Evolutionary conservation across 2,329 filamentous ascomycete genomes (phyloP), one percentile per base, ranked within the genome.

Genomic region (Xylaria multiplex): DNA sequence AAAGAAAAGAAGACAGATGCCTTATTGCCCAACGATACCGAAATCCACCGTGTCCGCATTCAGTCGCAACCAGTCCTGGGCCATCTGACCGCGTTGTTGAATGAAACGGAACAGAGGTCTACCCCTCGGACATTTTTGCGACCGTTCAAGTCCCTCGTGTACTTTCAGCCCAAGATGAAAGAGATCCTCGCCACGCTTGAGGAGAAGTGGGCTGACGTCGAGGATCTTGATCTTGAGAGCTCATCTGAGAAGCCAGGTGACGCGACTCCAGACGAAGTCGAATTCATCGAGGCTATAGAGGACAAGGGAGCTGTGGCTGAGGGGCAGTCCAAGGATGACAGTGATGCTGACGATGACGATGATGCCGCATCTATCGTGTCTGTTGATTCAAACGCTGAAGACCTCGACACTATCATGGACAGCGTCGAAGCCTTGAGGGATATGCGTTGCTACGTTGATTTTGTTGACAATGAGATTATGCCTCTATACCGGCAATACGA

Each of bases 361-460:
- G 70, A 75, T 27, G 77, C 79, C 0, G 76, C 76, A 27, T 81
- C 79, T 1, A 60, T 79, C 4, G 56, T 71, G 6, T 80, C 79
- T 0, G 74, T 80, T 1, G 79, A 80, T 63, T 80, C 78, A 0
- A 77, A 79, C 45, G 77, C 74, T 5, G 76, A 77, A 57, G 76
- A 81, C 62, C 70, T 77, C 37, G 77, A 79, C 35, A 67, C 69
- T 2, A 70, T 79, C 59, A 80, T 80, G 77, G 77, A 81, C 56
- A 79, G 77, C 60, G 71, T 76, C 1, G 79, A 81, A 59, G 79
- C 79, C 0, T 72, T 81, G 16, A 70, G 75, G 2, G 79, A 82
- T 64, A 80, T 82, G 77, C 74, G 79, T 14, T 79, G 77, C 75
- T 83, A 82, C 45, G 78, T 83, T 53, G 70, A 81, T 40, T 83